Percentiles rank a stretch among this genome's conserved stretches.
These are phyloP conservation scores for Osmanthus fragrans DNA, from an alignment of 257 asterid species.

Conservation along the genomic window DNA sequence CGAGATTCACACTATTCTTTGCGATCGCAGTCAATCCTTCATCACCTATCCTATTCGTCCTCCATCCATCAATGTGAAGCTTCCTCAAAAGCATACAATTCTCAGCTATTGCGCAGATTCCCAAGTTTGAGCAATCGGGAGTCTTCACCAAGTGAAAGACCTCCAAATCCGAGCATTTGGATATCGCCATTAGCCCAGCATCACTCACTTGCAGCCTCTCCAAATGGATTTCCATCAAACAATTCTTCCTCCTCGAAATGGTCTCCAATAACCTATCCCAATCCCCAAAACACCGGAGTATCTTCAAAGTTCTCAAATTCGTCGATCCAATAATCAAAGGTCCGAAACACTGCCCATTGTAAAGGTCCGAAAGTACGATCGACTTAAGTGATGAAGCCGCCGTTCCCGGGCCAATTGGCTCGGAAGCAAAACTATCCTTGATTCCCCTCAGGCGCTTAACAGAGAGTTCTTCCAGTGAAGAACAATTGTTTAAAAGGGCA, in stretches of 20 bases:
- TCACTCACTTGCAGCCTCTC: slow-evolving; percentile 28
- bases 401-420: slow-evolving; percentile 15
- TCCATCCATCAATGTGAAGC: slow-evolving; percentile 34
- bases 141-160: slow-evolving; percentile 25
- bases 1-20: slow-evolving; percentile 19
- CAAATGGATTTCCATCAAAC: slow-evolving; percentile 18
- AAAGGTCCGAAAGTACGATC: slow-evolving; percentile 12
- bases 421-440: slow-evolving; percentile 12
- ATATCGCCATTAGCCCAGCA: slow-evolving; percentile 9
- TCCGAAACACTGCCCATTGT: slow-evolving; percentile 21
- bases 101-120: slow-evolving; percentile 27
- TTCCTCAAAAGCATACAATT: slow-evolving; percentile 27
- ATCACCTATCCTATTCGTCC: slow-evolving; percentile 31
- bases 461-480: slow-evolving; percentile 27
- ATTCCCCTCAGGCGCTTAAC: slow-evolving; percentile 26
- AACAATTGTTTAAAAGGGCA: slow-evolving; percentile 24
- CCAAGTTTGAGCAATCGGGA: slow-evolving; percentile 25
- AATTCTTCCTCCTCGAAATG: not conserved
- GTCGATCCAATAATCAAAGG: slow-evolving; percentile 20
- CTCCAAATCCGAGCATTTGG: slow-evolving; percentile 22
- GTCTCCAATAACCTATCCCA: slow-evolving; percentile 22
- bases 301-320: slow-evolving; percentile 15
- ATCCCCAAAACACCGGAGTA: slow-evolving; percentile 20
- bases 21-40: slow-evolving; percentile 26
- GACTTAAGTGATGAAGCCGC: slow-evolving; percentile 16